Percentiles rank a stretch among this genome's conserved stretches.
Conservation (phyloP, 148 eudicot genomes). For the Talinum fruticosum region DNA sequence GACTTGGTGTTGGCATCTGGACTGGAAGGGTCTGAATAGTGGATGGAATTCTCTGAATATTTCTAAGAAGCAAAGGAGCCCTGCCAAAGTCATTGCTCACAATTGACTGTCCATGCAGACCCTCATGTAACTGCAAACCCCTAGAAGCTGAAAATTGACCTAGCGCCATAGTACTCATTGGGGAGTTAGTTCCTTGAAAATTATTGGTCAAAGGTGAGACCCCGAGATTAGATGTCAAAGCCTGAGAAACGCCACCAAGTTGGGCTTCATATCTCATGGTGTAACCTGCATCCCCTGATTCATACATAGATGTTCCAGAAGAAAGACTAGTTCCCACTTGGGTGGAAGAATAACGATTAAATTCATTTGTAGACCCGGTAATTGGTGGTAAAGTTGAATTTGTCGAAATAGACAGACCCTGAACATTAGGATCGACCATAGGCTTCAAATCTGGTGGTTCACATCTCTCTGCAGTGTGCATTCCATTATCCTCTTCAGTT, state of each 20-base stretch:
- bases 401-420: slow-evolving; percentile 21
- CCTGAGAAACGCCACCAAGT: slow-evolving; percentile 24
- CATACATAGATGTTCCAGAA: slow-evolving; percentile 32
- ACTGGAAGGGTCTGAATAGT: slow-evolving; percentile 68
- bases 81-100: slow-evolving; percentile 40
- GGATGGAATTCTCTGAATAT: slow-evolving; percentile 40
- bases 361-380: slow-evolving; percentile 31
- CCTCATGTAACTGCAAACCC: slow-evolving; percentile 40
- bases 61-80: slow-evolving; percentile 32
- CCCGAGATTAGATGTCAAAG: slow-evolving; percentile 23
- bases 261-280: slow-evolving; percentile 29
- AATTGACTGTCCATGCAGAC: slow-evolving; percentile 25
- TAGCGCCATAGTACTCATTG: slow-evolving; percentile 18
- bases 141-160: slow-evolving; percentile 31
- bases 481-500: slow-evolving; percentile 54
- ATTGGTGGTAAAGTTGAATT: slow-evolving; percentile 11
- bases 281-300: slow-evolving; percentile 24
- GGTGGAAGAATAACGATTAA: slow-evolving; percentile 32
- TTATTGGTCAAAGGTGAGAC: slow-evolving; percentile 42
- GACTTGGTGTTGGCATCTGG: slow-evolving; percentile 30
- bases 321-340: slow-evolving; percentile 33
- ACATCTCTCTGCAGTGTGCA: slow-evolving; percentile 30
- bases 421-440: slow-evolving; percentile 24
- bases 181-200: slow-evolving; percentile 30
- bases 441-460: slow-evolving; percentile 57